Percentiles rank a stretch among this genome's conserved stretches.
Conservation (phyloP, 2,329 filamentous ascomycete genomes). For the Botrytis elliptica region DNA sequence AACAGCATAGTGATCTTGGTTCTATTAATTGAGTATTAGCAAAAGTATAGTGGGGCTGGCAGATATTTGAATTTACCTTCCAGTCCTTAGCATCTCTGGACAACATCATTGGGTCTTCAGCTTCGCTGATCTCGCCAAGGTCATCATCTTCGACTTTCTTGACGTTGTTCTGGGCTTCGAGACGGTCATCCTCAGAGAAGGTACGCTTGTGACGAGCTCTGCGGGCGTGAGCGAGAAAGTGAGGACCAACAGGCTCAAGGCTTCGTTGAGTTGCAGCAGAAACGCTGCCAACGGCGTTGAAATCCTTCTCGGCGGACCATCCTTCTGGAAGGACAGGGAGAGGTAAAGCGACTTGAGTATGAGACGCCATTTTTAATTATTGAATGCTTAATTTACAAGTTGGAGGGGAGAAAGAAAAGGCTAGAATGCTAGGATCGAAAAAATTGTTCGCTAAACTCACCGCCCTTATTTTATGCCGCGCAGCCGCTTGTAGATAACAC, state of each 20-base stretch:
- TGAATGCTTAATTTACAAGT: not conserved
- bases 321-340: conserved; percentile 75
- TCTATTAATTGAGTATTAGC: conserved; percentile 47
- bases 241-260: conserved; percentile 93
- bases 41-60: not conserved
- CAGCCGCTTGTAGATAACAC: not conserved
- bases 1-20: conserved; percentile 96
- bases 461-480: conserved; percentile 4
- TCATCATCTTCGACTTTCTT: conserved; percentile 95
- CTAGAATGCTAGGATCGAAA: conserved; percentile 11
- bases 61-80: conserved; percentile 65
- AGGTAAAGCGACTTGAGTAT: conserved; percentile 51
- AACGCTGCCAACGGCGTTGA: conserved; percentile 78
- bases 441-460: conserved; percentile 15
- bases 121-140: conserved; percentile 86
- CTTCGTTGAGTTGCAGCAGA: conserved; percentile 78
- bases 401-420: conserved; percentile 20
- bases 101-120: conserved; percentile 90
- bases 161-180: conserved; percentile 90
- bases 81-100: conserved; percentile 96
- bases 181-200: conserved; percentile 97
- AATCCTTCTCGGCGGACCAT: conserved; percentile 88
- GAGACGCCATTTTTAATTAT: conserved; percentile 31
- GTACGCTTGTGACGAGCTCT: conserved; percentile 95
- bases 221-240: conserved; percentile 96